phyloP scores from a whole-genome alignment of 805 yeast species.

The Ogataea neopini region DNA sequence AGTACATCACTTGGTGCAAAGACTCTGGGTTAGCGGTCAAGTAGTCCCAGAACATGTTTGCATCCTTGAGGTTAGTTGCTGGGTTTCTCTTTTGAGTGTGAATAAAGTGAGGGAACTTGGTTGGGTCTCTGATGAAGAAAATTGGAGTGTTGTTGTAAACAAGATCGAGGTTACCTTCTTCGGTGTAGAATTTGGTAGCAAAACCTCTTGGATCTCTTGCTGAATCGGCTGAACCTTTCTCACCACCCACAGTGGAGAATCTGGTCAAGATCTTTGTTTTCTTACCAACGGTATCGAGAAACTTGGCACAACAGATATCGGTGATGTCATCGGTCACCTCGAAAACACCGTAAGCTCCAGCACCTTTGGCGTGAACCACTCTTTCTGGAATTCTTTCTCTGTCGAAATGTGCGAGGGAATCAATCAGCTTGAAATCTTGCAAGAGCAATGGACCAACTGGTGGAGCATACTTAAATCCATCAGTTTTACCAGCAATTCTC shows the following conservation, averaged over 20 bases:
- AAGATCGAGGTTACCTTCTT: constrained; percentile 82
- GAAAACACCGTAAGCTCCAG: constrained; percentile 86
- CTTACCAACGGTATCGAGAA: constrained; percentile 75
- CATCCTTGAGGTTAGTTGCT: constrained; percentile 74
- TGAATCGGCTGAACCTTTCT: constrained; percentile 76
- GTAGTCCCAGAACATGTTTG: constrained; percentile 86
- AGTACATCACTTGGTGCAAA: constrained; percentile 68
- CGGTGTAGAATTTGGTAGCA: constrained; percentile 76
- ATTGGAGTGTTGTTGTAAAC: constrained; percentile 87
- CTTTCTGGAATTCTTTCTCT: constrained; percentile 90
- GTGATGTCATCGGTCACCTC: constrained; percentile 85
- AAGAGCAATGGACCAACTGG: constrained; percentile 70
- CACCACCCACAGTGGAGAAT: constrained; percentile 89
- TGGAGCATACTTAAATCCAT: constrained; percentile 31
- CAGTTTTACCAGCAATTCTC: constrained; percentile 59
- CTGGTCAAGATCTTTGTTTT: constrained; percentile 72
- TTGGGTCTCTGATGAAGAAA: constrained; percentile 81
- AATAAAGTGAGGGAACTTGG: constrained; percentile 84
- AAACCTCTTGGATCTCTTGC: constrained; percentile 90
- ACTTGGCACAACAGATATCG: constrained; percentile 68
- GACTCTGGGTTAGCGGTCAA: constrained; percentile 73
- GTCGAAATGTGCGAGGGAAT: constrained; percentile 82
- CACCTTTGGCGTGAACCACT: constrained; percentile 92
- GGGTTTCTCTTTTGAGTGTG: constrained; percentile 90
- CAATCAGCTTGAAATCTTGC: constrained; percentile 81